phyloP scores from a whole-genome alignment of 129 eudicot genomes.

The Lactuca saligna region DNA sequence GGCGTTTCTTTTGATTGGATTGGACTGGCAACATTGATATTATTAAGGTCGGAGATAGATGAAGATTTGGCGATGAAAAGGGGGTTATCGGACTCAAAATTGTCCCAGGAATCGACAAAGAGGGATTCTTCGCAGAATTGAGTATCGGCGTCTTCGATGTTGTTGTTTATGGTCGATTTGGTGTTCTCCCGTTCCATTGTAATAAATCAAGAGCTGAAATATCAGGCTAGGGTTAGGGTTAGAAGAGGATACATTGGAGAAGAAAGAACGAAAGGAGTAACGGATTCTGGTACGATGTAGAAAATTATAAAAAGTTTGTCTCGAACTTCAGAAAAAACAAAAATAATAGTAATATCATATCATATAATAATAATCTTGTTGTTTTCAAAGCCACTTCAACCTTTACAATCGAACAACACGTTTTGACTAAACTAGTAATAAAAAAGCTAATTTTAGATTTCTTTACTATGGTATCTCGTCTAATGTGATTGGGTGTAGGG shows the following conservation, averaged over 20 bases:
- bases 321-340: not conserved
- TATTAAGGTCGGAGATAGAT: slow-evolving; percentile 1
- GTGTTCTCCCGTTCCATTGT: slow-evolving; percentile 37
- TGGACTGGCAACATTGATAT: not conserved
- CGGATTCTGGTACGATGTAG: not conserved
- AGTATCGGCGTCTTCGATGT: slow-evolving; percentile 14
- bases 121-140: slow-evolving; percentile 56
- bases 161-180: slow-evolving; percentile 31
- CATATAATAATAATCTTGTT: not conserved
- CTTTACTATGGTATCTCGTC: no score
- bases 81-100: slow-evolving; percentile 21
- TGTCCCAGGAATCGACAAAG: slow-evolving; percentile 45
- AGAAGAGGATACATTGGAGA: not conserved
- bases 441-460: no score
- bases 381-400: not conserved
- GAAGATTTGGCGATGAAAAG: slow-evolving; percentile 3
- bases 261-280: slow-evolving; percentile 7
- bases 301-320: not conserved
- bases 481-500: no score
- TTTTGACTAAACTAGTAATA: no score
- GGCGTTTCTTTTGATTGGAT: slow-evolving; percentile 19
- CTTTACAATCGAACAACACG: no score
- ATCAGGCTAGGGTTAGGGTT: slow-evolving; percentile 17
- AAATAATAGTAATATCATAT: no score
- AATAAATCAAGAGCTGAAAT: not conserved